A percentile compares a stretch with the other conserved stretches of the same genome.
phyloP scores from a whole-genome alignment of 805 yeast genomes.

The Cyberlindnera mrakii region DNA sequence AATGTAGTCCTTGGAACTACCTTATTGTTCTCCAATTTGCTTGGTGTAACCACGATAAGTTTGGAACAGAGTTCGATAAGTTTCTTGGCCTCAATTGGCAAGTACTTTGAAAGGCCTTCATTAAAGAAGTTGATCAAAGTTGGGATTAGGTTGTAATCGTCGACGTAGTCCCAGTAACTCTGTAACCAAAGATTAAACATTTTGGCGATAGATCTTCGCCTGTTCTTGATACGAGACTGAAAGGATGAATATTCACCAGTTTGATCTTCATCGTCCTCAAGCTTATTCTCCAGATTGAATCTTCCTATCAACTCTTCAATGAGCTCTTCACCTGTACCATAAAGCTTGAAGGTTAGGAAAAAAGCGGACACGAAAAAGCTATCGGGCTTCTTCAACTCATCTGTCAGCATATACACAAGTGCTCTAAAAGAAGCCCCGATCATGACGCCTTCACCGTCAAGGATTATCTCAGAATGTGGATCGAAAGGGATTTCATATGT shows the following conservation, averaged over 20 bases:
- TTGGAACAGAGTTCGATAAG: slow-evolving; percentile 58
- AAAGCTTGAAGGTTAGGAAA: slow-evolving; percentile 69
- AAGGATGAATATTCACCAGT: slow-evolving; percentile 33
- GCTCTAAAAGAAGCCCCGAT: slow-evolving; percentile 72
- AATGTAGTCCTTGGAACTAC: slow-evolving; percentile 4
- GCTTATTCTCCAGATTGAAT: slow-evolving; percentile 45
- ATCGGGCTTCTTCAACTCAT: slow-evolving; percentile 57
- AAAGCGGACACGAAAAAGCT: slow-evolving; percentile 68
- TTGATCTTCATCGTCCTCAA: slow-evolving; percentile 25
- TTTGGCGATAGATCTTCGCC: slow-evolving; percentile 62
- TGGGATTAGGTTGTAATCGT: slow-evolving; percentile 56
- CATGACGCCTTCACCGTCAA: slow-evolving; percentile 45
- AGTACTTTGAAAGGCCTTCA: slow-evolving; percentile 55
- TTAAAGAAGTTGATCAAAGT: slow-evolving; percentile 73
- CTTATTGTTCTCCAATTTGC: slow-evolving; percentile 29
- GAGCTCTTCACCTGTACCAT: slow-evolving; percentile 59
- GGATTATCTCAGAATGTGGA: slow-evolving; percentile 40
- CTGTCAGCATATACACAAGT: slow-evolving; percentile 57
- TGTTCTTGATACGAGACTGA: slow-evolving; percentile 38
- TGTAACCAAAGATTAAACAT: slow-evolving; percentile 83
- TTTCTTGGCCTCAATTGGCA: slow-evolving; percentile 62
- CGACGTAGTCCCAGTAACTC: slow-evolving; percentile 72
- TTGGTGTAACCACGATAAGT: slow-evolving; percentile 49
- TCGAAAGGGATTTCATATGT: slow-evolving; percentile 12
- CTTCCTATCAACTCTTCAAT: slow-evolving; percentile 62